phyloP scores from a whole-genome alignment of 202 grass and related monocot genomes.

The Schoenoplectus tabernaemontani region DNA sequence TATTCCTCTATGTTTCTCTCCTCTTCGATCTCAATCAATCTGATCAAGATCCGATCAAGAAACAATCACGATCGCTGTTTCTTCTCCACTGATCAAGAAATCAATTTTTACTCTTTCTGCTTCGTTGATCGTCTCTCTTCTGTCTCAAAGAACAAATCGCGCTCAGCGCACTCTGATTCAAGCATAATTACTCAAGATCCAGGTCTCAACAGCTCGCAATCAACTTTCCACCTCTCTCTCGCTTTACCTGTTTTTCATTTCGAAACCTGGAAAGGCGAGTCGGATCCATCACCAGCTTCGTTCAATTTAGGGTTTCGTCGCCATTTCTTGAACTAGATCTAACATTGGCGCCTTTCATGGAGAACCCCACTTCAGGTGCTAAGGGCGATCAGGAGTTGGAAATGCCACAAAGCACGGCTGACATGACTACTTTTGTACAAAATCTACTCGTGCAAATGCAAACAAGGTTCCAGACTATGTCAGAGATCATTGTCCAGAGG shows the following conservation, averaged over 20 bases:
- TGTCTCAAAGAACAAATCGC: no score
- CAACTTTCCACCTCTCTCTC: not conserved
- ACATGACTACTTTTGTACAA: slow-evolving; percentile 96
- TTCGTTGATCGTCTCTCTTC: no score
- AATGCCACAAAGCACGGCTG: slow-evolving; percentile 64
- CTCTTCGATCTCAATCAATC: no score
- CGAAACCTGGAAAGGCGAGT: not conserved
- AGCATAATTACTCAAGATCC: no score
- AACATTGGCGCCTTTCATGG: not conserved
- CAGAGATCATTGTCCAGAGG: slow-evolving; percentile 29
- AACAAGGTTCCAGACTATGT: slow-evolving; percentile 61
- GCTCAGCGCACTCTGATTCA: no score
- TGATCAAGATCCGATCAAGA: no score
- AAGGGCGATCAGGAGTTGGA: slow-evolving; percentile 67
- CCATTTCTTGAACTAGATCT: no score
- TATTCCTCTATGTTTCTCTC: no score
- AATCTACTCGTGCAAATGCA: slow-evolving; percentile 91
- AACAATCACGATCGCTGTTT: no score
- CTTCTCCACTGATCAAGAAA: no score
- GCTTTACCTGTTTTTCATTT: not conserved
- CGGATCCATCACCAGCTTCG: not conserved
- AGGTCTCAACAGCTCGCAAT: not conserved
- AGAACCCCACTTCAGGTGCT: not conserved
- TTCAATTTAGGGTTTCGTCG: no score
- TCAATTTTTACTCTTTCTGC: no score